Percentiles rank a stretch among this genome's conserved stretches.
These are phyloP conservation scores for Malassezia sp. DNA, from an alignment of 1,284 basidiomycete species.

Conservation along the genomic window DNA sequence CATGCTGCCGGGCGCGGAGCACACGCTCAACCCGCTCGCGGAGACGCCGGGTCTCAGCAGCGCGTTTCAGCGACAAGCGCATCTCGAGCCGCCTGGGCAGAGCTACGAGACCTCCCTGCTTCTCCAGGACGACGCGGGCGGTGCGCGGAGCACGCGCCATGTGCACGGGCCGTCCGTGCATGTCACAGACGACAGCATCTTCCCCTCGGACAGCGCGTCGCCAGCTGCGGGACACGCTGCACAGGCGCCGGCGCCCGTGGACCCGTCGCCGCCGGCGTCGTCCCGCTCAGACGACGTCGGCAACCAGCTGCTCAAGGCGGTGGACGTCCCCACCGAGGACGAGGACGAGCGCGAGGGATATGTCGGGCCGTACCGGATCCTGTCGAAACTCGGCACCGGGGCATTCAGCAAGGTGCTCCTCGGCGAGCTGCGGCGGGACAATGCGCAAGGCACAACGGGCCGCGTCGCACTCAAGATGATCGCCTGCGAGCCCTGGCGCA, in stretches of 20 bases:
- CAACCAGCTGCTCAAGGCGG: slow-evolving; percentile 6
- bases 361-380: slow-evolving; percentile 30
- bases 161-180: slow-evolving; percentile 25
- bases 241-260: not conserved
- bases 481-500: slow-evolving; percentile 53
- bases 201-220: slow-evolving; percentile 8
- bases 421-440: slow-evolving; percentile 15
- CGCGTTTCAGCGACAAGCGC: too few relatives aligned
- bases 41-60: too few relatives aligned
- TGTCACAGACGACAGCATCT: slow-evolving; percentile 18
- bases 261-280: not conserved
- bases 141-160: slow-evolving; percentile 14
- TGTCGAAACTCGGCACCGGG: slow-evolving; percentile 37
- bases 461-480: slow-evolving; percentile 78
- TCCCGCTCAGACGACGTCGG: not conserved
- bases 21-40: too few relatives aligned
- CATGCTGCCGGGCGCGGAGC: too few relatives aligned
- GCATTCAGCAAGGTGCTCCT: slow-evolving; percentile 42
- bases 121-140: too few relatives aligned
- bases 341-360: slow-evolving; percentile 29
- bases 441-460: slow-evolving; percentile 25
- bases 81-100: too few relatives aligned
- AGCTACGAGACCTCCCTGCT: too few relatives aligned
- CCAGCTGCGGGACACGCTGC: not conserved
- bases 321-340: slow-evolving; percentile 21